These are phyloP conservation scores for Malbranchea zuffiana DNA, from an alignment of 2,329 filamentous ascomycete genomes.

Conservation along the genomic window DNA sequence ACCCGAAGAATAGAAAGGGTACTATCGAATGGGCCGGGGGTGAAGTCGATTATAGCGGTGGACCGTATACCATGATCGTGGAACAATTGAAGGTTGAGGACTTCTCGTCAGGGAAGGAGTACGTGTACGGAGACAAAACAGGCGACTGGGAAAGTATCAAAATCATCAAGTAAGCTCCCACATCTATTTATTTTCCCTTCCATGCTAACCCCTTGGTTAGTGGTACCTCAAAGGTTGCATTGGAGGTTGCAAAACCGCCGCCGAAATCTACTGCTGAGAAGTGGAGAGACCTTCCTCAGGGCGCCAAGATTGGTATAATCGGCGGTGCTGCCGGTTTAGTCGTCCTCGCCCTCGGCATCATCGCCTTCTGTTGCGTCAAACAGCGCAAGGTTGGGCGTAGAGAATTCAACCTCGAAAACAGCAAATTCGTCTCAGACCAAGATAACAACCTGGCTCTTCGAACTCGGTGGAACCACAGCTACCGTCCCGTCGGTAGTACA, in stretches of 20 bases:
- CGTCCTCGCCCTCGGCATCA: slow-evolving; percentile 24
- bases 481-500: too few species aligned
- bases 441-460: slow-evolving; percentile 32
- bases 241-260: slow-evolving; percentile 27
- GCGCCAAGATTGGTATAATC: slow-evolving; percentile 40
- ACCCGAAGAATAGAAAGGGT: slow-evolving; percentile 24
- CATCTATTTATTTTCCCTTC: background rate
- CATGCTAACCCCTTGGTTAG: slow-evolving; percentile 37
- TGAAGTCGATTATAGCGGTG: slow-evolving; percentile 26
- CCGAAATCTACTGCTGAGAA: slow-evolving; percentile 29
- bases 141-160: slow-evolving; percentile 48
- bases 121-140: slow-evolving; percentile 51
- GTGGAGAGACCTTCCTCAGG: slow-evolving; percentile 35
- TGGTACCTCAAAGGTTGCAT: slow-evolving; percentile 49
- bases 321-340: slow-evolving; percentile 28
- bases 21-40: slow-evolving; percentile 16
- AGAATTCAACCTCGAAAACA: slow-evolving; percentile 39
- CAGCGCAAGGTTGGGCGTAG: slow-evolving; percentile 41
- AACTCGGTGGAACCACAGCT: slow-evolving; percentile 31
- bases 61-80: slow-evolving; percentile 64
- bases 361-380: slow-evolving; percentile 39
- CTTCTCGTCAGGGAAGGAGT: slow-evolving; percentile 51
- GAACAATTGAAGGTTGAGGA: slow-evolving; percentile 48
- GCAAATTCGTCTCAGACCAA: slow-evolving; percentile 34
- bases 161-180: slow-evolving; percentile 50